Evolutionary conservation across 805 yeast genomes (phyloP).

Genomic region (Metschnikowia anglica): DNA sequence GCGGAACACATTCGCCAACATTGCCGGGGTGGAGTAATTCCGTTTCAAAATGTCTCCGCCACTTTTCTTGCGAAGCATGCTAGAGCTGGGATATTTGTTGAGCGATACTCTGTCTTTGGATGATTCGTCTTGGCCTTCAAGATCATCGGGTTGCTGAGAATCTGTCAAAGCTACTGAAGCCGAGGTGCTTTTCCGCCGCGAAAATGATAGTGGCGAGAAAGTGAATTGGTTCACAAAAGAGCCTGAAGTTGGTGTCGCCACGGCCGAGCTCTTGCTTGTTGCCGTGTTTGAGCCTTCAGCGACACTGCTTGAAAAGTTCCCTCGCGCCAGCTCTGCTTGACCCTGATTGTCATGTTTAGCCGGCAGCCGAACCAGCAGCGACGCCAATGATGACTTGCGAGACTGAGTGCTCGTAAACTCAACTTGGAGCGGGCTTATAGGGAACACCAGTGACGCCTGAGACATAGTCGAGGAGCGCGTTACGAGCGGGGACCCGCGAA

Average conservation of each 20-base stretch:
- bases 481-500: constrained; percentile 12
- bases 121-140: neutral
- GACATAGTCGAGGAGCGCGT: constrained; percentile 12
- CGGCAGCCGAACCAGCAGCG: constrained; percentile 30
- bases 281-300: neutral
- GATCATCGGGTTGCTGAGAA: neutral
- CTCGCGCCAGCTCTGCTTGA: neutral
- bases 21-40: constrained; percentile 12
- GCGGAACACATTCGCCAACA: constrained; percentile 5
- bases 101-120: neutral
- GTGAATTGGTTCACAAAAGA: constrained; percentile 10
- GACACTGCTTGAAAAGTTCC: neutral
- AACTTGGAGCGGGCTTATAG: constrained; percentile 18
- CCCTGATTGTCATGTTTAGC: neutral
- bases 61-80: neutral
- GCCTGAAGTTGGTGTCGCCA: constrained; percentile 12
- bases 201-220: constrained; percentile 13
- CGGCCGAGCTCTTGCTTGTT: neutral
- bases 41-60: constrained; percentile 6
- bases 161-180: constrained; percentile 2
- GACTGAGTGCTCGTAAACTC: constrained; percentile 32
- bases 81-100: constrained; percentile 3
- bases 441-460: constrained; percentile 15
- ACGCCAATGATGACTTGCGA: constrained; percentile 38
- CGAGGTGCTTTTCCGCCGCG: constrained; percentile 16